Base-by-base conservation (phyloP, 2,329 filamentous ascomycete species). In the Pyrenophora seminiperda region DNA sequence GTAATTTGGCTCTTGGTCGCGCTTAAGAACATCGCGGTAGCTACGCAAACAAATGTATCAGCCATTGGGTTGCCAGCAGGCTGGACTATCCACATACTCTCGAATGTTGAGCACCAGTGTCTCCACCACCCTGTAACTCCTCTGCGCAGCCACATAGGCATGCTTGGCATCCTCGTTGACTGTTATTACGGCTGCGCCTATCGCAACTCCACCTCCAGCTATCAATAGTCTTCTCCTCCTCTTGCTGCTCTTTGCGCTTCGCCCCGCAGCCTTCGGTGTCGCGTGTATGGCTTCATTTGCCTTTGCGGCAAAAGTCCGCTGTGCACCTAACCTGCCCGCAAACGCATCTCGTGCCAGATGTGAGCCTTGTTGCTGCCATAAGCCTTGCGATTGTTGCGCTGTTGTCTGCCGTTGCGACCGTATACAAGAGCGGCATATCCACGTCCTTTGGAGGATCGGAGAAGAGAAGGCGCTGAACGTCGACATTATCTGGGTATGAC, bases 11-110 rank as follows among this genome's bases (percentile, higher is more conserved):
- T 82, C 78, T 53, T 90, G 82, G 15, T 85, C 78, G 48, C 82
- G 80, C 58, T 89, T 95, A 59, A 99, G 77, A 2, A 91, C 92
- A 40, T 85, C 85, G 61, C 91, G 91, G 75, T 99, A 99, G 75
- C 92, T 97, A 64, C 32, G 42, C 14, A 31, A 19, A 36, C n/a
- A 4, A 17, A 15, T 36, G 13, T 10, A 54, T 68, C 50, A 67
- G 61, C 57, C 27, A 48, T 18, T 24, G 15, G 17, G 3, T n/a
- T 22, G 5, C 34, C 29, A 14, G 19, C 42, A n/a, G 9, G 38
- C 1, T 30, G 29, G n/a, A 34, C 33, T 17, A 40, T 38, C 41
- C 20, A 77, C 81, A 65, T 79, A 96, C 91, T 96, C 93, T 68
- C 93, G 92, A 59, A 97, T 94, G 75, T 89, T 92, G 49, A 96